Conservation (phyloP, 176 grass and related monocot species). For the Pontederia crassipes region DNA sequence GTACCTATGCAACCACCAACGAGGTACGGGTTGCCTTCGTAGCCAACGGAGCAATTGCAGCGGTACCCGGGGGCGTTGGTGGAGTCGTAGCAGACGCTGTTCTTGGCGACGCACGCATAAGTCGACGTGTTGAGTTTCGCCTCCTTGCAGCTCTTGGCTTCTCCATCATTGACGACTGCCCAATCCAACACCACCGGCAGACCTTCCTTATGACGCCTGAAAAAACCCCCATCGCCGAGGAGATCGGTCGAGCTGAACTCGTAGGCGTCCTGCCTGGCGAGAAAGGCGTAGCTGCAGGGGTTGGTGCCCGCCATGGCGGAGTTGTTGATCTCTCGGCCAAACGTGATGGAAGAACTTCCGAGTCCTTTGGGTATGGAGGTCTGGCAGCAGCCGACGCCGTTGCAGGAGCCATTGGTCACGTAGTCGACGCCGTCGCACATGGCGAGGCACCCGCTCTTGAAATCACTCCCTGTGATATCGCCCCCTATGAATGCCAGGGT, state of each 20-base stretch:
- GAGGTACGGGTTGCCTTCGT: constrained; percentile 15
- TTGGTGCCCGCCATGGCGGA: not conserved
- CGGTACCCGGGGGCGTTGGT: not conserved
- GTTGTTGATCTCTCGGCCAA: not conserved
- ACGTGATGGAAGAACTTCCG: not conserved
- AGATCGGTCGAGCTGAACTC: not conserved
- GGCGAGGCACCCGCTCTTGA: constrained; percentile 27
- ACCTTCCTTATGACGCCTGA: not conserved
- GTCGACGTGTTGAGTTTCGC: not conserved
- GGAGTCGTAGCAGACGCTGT: not conserved
- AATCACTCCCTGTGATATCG: not conserved
- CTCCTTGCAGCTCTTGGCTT: not conserved
- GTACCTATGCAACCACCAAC: no score
- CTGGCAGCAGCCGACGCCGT: constrained; percentile 37
- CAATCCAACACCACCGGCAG: not conserved
- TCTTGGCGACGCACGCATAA: constrained; percentile 7
- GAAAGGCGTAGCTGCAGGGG: constrained; percentile 3
- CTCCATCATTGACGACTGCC: not conserved
- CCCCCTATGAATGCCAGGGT: constrained; percentile 8
- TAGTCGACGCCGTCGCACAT: not conserved
- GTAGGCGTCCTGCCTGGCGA: not conserved
- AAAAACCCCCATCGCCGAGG: not conserved
- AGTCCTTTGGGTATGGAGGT: constrained; percentile 13
- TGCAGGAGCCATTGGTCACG: constrained; percentile 13
- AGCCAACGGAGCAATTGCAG: constrained; percentile 12